Evolutionary conservation across 768 basidiomycete genomes (phyloP), one percentile per base, ranked within the genome.

Genomic region (Ramaria sp.): DNA sequence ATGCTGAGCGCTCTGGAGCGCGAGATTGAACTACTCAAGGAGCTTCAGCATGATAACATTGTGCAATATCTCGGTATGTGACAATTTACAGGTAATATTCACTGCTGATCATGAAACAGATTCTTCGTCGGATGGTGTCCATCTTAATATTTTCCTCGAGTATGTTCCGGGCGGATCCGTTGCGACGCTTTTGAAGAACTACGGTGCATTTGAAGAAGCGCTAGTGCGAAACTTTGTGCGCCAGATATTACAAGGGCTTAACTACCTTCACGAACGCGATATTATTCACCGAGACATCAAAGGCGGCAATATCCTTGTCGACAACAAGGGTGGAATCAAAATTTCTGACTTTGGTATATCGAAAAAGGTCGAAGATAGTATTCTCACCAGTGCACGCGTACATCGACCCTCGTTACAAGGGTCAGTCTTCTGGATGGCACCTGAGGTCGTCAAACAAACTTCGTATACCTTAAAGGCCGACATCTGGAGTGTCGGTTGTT

Each of bases 351-450:
- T 93, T 62, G 93, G 93, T 58, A 94, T 96, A 62, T 94, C 90
- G 9, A 99, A 98, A 74, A 96, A 94, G 69, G 86, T 96, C 20
- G 91, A 96, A 64, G 90, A 89, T 66, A 91, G 92, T 95, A 62
- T 78, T 28, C 63, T 74, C 30, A 71, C 71, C 22, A 57, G 57
- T 32, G 56, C 59, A 39, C 82, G 85, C 22, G 77, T 83, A 42
- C 85, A 97, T 65, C 77, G 96, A 6, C 89, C 92, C 4, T 98
- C 96, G 1, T 71, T 98, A 5, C 96, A 98, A 67, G 96, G 96
- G 1, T 96, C 93, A 1, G 94, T 97, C 10, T 98, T 96, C 70
- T 98, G 95, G 95, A 97, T 98, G 95, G 95, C 95, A 0, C 95
- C 95, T 0, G 95, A 97, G 68, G 92, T 97, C 18, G 96, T 98